Conservation (phyloP, 495 filamentous ascomycete species). For the Arthonia radiata region DNA sequence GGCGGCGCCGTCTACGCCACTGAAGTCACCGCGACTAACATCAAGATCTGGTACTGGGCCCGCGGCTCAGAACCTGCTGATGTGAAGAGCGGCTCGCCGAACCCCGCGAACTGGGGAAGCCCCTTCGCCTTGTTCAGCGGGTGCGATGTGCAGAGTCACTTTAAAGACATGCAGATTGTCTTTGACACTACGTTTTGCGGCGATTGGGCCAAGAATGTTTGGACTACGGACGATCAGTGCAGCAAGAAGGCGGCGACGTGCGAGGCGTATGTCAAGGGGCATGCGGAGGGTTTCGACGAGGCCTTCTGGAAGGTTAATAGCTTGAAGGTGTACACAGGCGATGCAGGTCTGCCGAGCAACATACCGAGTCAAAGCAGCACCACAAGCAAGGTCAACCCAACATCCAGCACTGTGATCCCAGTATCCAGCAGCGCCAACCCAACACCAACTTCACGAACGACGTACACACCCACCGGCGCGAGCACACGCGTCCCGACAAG, state of each 20-base stretch:
- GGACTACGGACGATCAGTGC: too few relatives aligned
- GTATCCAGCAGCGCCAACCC: too few relatives aligned
- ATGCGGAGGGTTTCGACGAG: conserved; percentile 1
- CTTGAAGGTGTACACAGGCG: too few relatives aligned
- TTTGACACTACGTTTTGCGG: conserved; percentile 79
- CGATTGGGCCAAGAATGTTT: conserved; percentile 60
- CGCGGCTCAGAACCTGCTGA: conserved; percentile 25
- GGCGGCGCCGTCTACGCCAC: conserved; percentile 37
- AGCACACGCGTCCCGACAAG: too few relatives aligned
- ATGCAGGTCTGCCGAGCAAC: too few relatives aligned
- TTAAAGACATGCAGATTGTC: conserved; percentile 34
- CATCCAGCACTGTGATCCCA: too few relatives aligned
- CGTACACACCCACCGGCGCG: too few relatives aligned
- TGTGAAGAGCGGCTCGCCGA: conserved; percentile 22
- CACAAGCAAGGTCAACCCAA: too few relatives aligned
- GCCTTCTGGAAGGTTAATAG: neutral
- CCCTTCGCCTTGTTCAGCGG: too few relatives aligned
- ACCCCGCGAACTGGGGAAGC: conserved; percentile 36
- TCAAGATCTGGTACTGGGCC: conserved; percentile 37
- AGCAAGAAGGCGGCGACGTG: too few relatives aligned
- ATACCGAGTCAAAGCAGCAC: too few relatives aligned
- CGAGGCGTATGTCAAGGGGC: neutral
- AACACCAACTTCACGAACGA: too few relatives aligned
- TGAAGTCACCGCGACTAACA: conserved; percentile 34
- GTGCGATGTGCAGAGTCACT: conserved; percentile 37